Evolutionary conservation across 441 rosid species (phyloP).

Genomic region (Metrosideros polymorpha): DNA sequence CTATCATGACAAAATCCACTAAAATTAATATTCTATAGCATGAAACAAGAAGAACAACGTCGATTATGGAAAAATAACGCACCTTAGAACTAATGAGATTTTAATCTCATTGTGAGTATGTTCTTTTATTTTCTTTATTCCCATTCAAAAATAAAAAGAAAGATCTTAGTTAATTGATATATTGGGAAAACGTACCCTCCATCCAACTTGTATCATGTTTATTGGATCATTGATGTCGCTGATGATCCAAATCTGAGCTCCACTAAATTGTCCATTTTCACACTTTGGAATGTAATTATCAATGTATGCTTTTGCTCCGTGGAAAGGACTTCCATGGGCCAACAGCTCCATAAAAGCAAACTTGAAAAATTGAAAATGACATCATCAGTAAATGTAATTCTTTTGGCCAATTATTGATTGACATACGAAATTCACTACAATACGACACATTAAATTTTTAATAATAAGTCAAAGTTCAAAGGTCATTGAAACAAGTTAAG

Average conservation of each 20-base stretch:
- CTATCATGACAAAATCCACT: neutral
- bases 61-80: neutral
- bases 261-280: neutral
- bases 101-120: neutral
- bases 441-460: neutral
- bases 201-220: neutral
- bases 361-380: neutral
- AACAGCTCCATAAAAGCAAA: neutral
- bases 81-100: neutral
- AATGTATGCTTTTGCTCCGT: neutral
- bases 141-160: neutral
- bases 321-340: no score
- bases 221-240: rapidly evolving
- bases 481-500: neutral
- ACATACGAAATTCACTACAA: neutral
- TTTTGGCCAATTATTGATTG: neutral
- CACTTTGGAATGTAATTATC: neutral
- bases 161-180: neutral
- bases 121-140: neutral
- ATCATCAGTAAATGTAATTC: neutral
- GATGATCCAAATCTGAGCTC: neutral
- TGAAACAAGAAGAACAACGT: neutral
- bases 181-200: neutral
- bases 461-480: neutral
- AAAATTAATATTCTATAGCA: neutral